A percentile compares a stretch with the other conserved stretches of the same genome.
These are phyloP conservation scores for Pythium phragmitis DNA, from an alignment of 352 stramenopile genomes.

Conservation along the genomic window DNA sequence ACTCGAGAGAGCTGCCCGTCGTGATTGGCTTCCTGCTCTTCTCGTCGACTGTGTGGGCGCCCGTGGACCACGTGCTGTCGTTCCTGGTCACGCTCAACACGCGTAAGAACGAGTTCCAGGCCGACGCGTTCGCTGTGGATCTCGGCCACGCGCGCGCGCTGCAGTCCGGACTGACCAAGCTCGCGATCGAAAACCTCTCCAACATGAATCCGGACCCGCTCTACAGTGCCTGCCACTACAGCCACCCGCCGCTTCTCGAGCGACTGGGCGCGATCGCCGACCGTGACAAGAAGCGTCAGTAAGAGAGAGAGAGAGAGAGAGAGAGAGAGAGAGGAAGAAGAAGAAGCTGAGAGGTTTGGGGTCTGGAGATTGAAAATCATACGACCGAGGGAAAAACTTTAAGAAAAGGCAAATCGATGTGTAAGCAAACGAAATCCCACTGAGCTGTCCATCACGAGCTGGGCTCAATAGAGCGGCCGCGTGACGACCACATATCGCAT, in stretches of 20 bases:
- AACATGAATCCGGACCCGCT: conserved; percentile 95
- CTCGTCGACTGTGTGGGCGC: conserved; percentile 77
- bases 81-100: conserved; percentile 81
- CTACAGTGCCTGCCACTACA: conserved; percentile 98
- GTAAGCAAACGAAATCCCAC: not conserved
- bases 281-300: conserved; percentile 62
- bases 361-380: not conserved
- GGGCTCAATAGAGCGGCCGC: conserved; percentile 13
- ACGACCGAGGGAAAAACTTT: not conserved
- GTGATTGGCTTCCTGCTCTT: conserved; percentile 87
- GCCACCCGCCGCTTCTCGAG: conserved; percentile 95
- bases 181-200: conserved; percentile 96
- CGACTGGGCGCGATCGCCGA: conserved; percentile 91
- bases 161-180: conserved; percentile 95
- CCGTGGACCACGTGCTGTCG: conserved; percentile 72
- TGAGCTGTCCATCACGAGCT: conserved; percentile 5
- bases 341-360: too few relatives aligned
- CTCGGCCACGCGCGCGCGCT: conserved; percentile 90
- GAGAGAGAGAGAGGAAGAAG: too few relatives aligned
- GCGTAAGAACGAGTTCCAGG: conserved; percentile 81
- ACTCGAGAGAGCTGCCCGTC: conserved; percentile 39
- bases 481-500: conserved; percentile 79
- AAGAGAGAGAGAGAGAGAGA: not conserved
- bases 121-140: conserved; percentile 94
- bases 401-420: conserved; percentile 6